Evolutionary conservation across 129 eudicot species (phyloP), one percentile per base, ranked within the genome.

Genomic region (Erigeron canadensis): DNA sequence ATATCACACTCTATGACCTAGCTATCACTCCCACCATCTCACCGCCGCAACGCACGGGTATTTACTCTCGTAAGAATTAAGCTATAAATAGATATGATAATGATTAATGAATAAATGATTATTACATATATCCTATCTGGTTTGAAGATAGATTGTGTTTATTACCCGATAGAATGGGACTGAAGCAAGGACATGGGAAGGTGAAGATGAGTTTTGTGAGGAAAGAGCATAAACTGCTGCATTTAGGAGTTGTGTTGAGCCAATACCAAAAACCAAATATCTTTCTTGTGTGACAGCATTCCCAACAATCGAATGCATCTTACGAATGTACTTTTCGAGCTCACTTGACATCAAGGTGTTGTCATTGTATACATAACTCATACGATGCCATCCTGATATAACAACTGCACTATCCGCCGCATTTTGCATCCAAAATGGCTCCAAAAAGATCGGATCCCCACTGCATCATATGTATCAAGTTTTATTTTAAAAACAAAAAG

Each of bases 121-220:
- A 23, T 23, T 18, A 0, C 23, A 45, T 2, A 19, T 21, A 10
- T 54, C 39, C 0, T n/a, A 5, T 11, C 7, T 69, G 19, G 61
- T 41, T 40, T 86, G 89, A 88, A 86, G 82, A 60, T 83, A 81
- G 63, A 23, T n/a, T 0, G 39, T 16, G 7, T 61, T n/a, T 34
- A 7, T 37, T 57, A 57, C 63, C 16, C n/a, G 38, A 22, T 57
- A 57, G n/a, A 8, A 57, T 2, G 63, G 63, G 10, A 22, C 1
- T 10, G 63, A 57, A 22, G 63, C 63, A 57, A 57, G n/a, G 2
- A 57, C 40, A 23, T 57, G 10, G n/a, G 63, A 22, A 57, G 63
- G 37, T 57, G 63, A 57, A 57, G 63, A 22, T 1, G 40, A 57
- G 63, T 57, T 57, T 57, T 19, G 10, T 13, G 63, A 57, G 38